Conservation (phyloP, 768 basidiomycete genomes). For the Macrolepiota fuliginosa region DNA sequence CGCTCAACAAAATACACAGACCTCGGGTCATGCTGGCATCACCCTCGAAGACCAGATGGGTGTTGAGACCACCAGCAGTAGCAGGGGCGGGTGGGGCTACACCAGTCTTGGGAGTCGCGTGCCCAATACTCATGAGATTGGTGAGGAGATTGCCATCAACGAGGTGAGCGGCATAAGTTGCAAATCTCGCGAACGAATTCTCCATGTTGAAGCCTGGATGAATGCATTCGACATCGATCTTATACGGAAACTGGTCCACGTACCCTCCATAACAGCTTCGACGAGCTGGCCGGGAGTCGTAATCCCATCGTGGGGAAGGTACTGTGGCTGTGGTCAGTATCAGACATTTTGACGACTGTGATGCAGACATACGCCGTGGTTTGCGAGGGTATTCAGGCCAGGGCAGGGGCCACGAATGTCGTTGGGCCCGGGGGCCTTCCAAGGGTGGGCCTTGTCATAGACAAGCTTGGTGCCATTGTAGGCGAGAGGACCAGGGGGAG, state of each 20-base stretch:
- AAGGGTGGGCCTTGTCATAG: slow-evolving; percentile 13
- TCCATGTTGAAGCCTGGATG: slow-evolving; percentile 19
- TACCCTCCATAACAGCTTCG: slow-evolving; percentile 5
- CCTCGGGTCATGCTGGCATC: slow-evolving; percentile 14
- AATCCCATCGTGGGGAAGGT: slow-evolving; percentile 7
- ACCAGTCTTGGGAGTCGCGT: slow-evolving; percentile 16
- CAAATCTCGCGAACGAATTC: slow-evolving; percentile 13
- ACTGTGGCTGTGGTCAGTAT: background rate
- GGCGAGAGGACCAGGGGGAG: slow-evolving; percentile 11
- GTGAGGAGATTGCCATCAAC: slow-evolving; percentile 18
- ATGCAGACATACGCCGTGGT: slow-evolving; percentile 6
- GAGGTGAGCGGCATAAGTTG: slow-evolving; percentile 15
- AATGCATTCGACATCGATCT: background rate
- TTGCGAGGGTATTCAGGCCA: slow-evolving; percentile 11
- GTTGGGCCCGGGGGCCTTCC: background rate
- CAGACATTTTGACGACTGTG: background rate
- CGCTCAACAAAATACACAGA: background rate
- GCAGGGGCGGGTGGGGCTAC: slow-evolving; percentile 18
- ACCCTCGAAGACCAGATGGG: slow-evolving; percentile 17
- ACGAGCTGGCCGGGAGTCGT: slow-evolving; percentile 8
- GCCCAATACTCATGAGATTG: slow-evolving; percentile 18
- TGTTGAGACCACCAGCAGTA: slow-evolving; percentile 17
- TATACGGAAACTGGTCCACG: background rate
- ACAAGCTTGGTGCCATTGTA: slow-evolving; percentile 10
- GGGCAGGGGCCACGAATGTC: slow-evolving; percentile 14